Conservation (phyloP, 2,329 filamentous ascomycete genomes). For the Aschersonia sp. region DNA sequence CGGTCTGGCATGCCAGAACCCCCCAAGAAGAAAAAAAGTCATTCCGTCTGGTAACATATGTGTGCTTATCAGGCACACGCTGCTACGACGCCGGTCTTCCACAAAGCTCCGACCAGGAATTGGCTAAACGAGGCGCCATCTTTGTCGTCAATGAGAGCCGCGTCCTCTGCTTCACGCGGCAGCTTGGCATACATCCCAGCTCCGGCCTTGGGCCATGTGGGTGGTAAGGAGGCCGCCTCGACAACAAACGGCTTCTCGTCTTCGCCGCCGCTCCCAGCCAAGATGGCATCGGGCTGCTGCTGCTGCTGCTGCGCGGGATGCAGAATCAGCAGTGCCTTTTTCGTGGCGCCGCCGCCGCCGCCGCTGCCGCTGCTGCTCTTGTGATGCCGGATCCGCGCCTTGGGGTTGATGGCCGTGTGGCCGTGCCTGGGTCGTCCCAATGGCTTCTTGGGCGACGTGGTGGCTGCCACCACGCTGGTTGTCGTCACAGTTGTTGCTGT, state of each 20-base stretch:
- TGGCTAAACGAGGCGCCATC: constrained; percentile 29
- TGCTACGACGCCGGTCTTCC: constrained; percentile 20
- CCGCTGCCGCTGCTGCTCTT: no score
- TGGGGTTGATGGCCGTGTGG: constrained; percentile 12
- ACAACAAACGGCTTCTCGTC: constrained; percentile 11
- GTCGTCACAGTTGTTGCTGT: no score
- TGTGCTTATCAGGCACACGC: constrained; percentile 13
- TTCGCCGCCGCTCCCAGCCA: constrained; percentile 14
- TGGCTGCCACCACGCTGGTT: no score
- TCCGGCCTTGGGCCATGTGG: constrained; percentile 24
- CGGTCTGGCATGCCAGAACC: no score
- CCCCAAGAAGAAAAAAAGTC: no score
- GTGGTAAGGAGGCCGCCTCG: constrained; percentile 11
- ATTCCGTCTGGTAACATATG: no score
- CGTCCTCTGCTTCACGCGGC: constrained; percentile 21
- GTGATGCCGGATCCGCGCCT: constrained; percentile 11
- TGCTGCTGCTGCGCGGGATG: no score
- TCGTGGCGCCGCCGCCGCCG: no score
- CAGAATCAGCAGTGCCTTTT: no score
- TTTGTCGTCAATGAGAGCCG: constrained; percentile 20
- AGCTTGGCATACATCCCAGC: constrained; percentile 24
- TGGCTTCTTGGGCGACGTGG: constrained; percentile 2
- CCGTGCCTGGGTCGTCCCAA: constrained; percentile 15
- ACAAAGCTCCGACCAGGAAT: constrained; percentile 22
- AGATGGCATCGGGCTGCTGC: constrained; percentile 16